Base-by-base conservation (phyloP, 768 basidiomycete genomes). In the Boletus tylopilopsis region DNA sequence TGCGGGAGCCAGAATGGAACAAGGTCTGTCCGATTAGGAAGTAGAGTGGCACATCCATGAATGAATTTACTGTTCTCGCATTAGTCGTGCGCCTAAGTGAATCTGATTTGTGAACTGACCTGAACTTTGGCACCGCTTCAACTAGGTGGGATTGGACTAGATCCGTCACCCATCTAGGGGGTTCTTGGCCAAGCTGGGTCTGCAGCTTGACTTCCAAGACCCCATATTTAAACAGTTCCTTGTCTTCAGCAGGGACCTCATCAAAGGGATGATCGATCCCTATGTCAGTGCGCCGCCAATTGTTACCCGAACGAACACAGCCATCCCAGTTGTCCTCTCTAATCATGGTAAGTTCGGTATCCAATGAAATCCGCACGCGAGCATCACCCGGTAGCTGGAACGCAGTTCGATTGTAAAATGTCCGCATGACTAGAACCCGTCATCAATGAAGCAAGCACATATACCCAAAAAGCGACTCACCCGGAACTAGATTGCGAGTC, bases 1-100 rank as follows among this genome's bases (percentile, higher is more conserved):
- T 98, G 94, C 6, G 94, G 94, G 6, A 94, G 79, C 96, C 96
- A 99, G 77, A 97, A 99, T 6, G 96, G 96, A 30, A 99, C 89
- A 21, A 99, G 79, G 62, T 97, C 90, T 38, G 97, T 94, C 30
- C 95, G 87, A 60, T 90, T 81, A 18, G 94, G 94, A 10, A 98
- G 70, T 0, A 98, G 76, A 2, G 93, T 94, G 3, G 95, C 86
- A 64, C 96, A 99, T 22, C 96, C 95, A 65, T 95, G 94, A 48
- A 96, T 94, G 64, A 95, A 95, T 80, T 90, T 90, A 67, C 90
- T 91, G 50, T 25, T 35, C 18, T 29, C 39, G 45, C 29, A 12
- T 60, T 24, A 53, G 53, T 32, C 16, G 25, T 42, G n/a, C 45
- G 23, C 13, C 38, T 10, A 43, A 41, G 27, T 12, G 2, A 25